phyloP scores from a whole-genome alignment of 371 early-diverging fungal genomes.

The Dentiscutata heterogama region DNA sequence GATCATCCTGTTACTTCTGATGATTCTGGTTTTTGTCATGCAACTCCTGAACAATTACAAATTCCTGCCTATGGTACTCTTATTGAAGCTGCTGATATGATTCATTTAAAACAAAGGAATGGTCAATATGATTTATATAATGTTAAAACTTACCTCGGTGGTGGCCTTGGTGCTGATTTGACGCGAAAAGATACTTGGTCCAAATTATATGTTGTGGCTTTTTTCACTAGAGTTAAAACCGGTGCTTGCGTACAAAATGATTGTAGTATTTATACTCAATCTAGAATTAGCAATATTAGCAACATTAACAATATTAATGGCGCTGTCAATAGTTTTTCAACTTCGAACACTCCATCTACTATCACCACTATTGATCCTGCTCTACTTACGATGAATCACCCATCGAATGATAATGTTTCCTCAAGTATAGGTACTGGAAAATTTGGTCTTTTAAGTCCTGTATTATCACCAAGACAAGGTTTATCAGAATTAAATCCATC shows the following conservation, averaged over 20 bases:
- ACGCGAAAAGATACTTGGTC: constrained; percentile 42
- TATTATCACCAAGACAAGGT: constrained; percentile 25
- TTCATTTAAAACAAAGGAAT: constrained; percentile 62
- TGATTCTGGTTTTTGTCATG: constrained; percentile 17
- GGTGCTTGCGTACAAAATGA: constrained; percentile 6
- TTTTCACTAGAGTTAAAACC: constrained; percentile 35
- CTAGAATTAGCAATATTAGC: not conserved
- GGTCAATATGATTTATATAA: constrained; percentile 63
- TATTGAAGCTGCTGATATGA: constrained; percentile 62
- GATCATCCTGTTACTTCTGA: constrained; percentile 58
- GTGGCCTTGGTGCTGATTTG: constrained; percentile 68
- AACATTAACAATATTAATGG: not conserved
- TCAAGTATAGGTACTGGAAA: not conserved
- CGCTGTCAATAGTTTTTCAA: not conserved
- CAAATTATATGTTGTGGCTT: constrained; percentile 38
- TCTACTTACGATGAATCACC: not conserved
- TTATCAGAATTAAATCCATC: not conserved
- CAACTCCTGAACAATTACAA: constrained; percentile 53
- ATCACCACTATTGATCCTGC: constrained; percentile 24
- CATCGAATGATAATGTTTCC: not conserved
- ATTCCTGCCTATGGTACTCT: constrained; percentile 52
- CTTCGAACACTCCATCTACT: not conserved
- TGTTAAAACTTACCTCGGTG: constrained; percentile 65
- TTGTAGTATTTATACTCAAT: not conserved
- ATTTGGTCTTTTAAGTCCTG: constrained; percentile 21